Percentiles rank a stretch among this genome's conserved stretches.
phyloP scores from a whole-genome alignment of 2,329 filamentous ascomycete species.

The Colletotrichum somersetense region DNA sequence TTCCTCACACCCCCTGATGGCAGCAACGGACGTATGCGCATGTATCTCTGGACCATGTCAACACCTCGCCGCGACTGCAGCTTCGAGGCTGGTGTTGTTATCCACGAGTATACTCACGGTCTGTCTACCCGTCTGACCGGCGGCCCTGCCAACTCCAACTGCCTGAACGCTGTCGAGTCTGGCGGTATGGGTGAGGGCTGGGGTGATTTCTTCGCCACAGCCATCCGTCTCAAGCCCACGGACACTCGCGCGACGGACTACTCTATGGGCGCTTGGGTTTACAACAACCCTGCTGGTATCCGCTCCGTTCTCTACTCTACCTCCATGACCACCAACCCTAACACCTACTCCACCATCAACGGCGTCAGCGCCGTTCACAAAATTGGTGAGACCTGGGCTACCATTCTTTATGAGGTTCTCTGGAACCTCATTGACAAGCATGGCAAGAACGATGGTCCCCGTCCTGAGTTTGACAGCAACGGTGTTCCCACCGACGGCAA shows the following conservation, averaged over 20 bases:
- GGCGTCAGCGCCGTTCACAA: slow-evolving; percentile 56
- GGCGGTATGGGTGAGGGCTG: slow-evolving; percentile 72
- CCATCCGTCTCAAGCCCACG: slow-evolving; percentile 59
- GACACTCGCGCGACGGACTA: slow-evolving; percentile 62
- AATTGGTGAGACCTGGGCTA: slow-evolving; percentile 66
- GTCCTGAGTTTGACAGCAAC: slow-evolving; percentile 56
- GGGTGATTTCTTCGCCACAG: slow-evolving; percentile 68
- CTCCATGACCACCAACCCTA: slow-evolving; percentile 61
- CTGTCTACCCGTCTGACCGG: slow-evolving; percentile 70
- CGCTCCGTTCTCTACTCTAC: slow-evolving; percentile 66
- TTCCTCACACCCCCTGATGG: slow-evolving; percentile 63
- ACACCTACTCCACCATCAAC: slow-evolving; percentile 61
- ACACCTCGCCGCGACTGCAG: slow-evolving; percentile 64
- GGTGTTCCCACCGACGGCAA: slow-evolving; percentile 66
- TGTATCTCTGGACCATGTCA: slow-evolving; percentile 66
- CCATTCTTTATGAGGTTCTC: slow-evolving; percentile 66
- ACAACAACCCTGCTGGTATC: slow-evolving; percentile 59
- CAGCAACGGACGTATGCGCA: slow-evolving; percentile 62
- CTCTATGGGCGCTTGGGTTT: slow-evolving; percentile 64
- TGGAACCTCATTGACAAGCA: slow-evolving; percentile 70
- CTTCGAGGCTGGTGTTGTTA: slow-evolving; percentile 71
- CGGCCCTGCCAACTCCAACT: slow-evolving; percentile 65
- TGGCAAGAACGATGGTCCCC: slow-evolving; percentile 60
- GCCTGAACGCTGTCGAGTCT: slow-evolving; percentile 60
- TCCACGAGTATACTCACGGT: slow-evolving; percentile 71